A percentile compares a stretch with the other conserved stretches of the same genome.
Conservation (phyloP, 208 protist genomes). For the Trypanosoma cruzi region DNA sequence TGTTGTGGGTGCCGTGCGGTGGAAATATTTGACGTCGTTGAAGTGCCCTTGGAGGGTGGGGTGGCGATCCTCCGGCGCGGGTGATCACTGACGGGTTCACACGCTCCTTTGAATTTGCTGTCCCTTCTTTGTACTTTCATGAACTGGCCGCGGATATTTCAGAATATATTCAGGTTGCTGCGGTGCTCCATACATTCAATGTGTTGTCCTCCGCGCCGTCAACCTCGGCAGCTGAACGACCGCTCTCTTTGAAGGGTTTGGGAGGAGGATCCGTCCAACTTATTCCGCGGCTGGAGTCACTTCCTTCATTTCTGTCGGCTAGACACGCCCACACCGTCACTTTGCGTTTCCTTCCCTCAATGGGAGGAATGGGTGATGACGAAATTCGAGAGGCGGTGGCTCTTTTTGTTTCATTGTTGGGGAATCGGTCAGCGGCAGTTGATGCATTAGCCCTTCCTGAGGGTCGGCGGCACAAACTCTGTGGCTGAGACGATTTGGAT, state of each 20-base stretch:
- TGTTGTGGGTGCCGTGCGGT: conserved; percentile 27
- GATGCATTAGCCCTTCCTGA: conserved; percentile 13
- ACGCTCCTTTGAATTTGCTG: conserved; percentile 21
- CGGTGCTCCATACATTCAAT: conserved; percentile 71
- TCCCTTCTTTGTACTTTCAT: conserved; percentile 4
- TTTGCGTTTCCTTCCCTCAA: conserved; percentile 43
- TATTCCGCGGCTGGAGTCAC: conserved; percentile 44
- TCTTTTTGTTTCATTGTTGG: conserved; percentile 48
- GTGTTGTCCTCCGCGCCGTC: conserved; percentile 36
- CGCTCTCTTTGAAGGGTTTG: conserved; percentile 16
- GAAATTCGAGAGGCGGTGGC: conserved; percentile 44
- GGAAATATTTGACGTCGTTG: conserved; percentile 56
- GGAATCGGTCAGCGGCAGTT: conserved; percentile 49
- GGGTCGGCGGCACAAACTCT: conserved; percentile 13
- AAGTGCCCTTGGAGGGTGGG: conserved; percentile 14
- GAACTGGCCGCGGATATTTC: conserved; percentile 24
- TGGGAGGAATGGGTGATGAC: conserved; percentile 39
- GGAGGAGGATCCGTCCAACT: conserved; percentile 34
- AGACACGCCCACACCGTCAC: conserved; percentile 46
- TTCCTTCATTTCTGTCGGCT: conserved; percentile 51
- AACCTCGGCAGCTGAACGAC: conserved; percentile 6
- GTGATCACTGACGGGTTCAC: conserved; percentile 20
- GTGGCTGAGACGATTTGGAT: not conserved
- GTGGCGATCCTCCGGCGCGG: not conserved
- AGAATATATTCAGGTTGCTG: conserved; percentile 64